Evolutionary conservation across 495 filamentous ascomycete species (phyloP).

Genomic region (Melanomma pulvis-pyrius): DNA sequence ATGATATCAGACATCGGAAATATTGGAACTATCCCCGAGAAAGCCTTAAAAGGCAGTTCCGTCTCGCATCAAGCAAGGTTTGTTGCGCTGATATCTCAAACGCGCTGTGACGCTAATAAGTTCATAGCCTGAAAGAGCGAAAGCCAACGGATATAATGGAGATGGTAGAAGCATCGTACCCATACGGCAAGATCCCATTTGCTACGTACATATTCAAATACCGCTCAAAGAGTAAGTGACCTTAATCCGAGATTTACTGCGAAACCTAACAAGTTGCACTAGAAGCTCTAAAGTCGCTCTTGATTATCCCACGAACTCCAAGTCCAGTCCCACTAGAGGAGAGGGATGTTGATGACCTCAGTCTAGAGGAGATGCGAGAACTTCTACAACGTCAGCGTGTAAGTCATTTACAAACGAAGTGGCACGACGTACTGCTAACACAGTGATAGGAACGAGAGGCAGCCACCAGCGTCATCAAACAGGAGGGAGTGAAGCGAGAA

Average conservation of each 20-base stretch:
- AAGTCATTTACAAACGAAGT: background rate
- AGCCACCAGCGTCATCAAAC: background rate
- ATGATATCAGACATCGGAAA: background rate
- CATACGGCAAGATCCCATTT: constrained; percentile 13
- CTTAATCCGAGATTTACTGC: background rate
- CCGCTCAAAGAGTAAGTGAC: constrained; percentile 22
- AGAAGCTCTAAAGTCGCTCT: constrained; percentile 24
- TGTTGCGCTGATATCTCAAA: background rate
- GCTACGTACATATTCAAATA: constrained; percentile 30
- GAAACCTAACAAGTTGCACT: background rate
- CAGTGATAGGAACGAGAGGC: background rate
- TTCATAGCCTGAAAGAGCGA: background rate
- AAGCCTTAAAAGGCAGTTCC: background rate
- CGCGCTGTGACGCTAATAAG: too few relatives aligned
- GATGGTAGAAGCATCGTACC: background rate
- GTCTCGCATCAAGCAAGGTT: constrained; percentile 19
- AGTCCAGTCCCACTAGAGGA: constrained; percentile 23
- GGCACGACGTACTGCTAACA: background rate
- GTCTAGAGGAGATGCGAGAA: constrained; percentile 22
- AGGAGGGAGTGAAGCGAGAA: constrained; percentile 24
- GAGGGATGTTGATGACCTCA: constrained; percentile 15
- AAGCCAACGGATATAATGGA: background rate
- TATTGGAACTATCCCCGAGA: constrained; percentile 15
- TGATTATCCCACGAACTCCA: constrained; percentile 22
- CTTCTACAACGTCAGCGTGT: constrained; percentile 21